These are phyloP conservation scores for Penicillium pulvis DNA, from an alignment of 495 filamentous ascomycete genomes.

Conservation along the genomic window DNA sequence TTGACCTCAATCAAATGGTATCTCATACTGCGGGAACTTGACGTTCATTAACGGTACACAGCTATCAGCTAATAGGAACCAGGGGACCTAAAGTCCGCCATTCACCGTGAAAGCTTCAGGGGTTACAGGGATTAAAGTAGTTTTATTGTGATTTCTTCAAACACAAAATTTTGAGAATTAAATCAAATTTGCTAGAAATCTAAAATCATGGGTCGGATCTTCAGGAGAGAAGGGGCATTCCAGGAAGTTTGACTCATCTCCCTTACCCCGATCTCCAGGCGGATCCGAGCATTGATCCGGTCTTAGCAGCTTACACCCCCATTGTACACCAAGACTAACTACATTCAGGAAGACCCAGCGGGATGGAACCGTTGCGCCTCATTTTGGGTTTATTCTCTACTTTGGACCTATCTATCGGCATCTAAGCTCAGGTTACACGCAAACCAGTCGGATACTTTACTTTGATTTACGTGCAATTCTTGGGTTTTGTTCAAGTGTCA, in stretches of 20 bases:
- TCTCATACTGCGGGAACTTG: background rate
- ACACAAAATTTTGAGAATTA: background rate
- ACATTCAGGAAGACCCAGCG: conserved; percentile 15
- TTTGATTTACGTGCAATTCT: no score
- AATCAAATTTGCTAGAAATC: background rate
- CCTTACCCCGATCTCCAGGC: conserved; percentile 3
- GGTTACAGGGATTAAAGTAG: conserved; percentile 3
- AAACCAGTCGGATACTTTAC: background rate
- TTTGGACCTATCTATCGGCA: conserved; percentile 1
- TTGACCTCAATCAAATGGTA: background rate
- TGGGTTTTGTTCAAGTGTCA: background rate
- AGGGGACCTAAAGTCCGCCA: conserved; percentile 17
- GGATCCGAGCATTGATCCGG: conserved; percentile 5
- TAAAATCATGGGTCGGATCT: conserved; percentile 14
- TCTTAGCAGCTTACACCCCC: background rate
- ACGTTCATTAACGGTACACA: background rate
- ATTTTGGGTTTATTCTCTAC: conserved; percentile 5
- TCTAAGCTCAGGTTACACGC: background rate
- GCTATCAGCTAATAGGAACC: conserved; percentile 17
- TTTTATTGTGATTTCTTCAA: background rate
- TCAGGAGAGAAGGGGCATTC: conserved; percentile 30
- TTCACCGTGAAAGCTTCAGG: conserved; percentile 20
- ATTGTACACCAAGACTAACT: background rate
- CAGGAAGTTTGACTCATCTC: background rate
- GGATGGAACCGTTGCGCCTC: conserved; percentile 35